Conservation (phyloP, 208 protist species). For the Leishmania lainsoni region DNA sequence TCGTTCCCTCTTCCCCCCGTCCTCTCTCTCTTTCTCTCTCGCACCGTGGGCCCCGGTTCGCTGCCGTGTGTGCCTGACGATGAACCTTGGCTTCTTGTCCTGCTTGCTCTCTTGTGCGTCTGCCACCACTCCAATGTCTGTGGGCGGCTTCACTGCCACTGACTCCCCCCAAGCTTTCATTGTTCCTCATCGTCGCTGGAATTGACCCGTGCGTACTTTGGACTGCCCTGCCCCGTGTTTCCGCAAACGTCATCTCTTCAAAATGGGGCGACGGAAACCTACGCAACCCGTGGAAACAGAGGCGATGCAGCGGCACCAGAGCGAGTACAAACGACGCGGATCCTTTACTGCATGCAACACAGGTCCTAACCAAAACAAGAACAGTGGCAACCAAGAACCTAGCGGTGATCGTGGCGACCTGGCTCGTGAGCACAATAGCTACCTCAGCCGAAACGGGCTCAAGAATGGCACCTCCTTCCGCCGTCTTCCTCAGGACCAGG, state of each 20-base stretch:
- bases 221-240: neutral
- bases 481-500: neutral
- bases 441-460: neutral
- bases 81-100: neutral
- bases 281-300: neutral
- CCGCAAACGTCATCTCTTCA: neutral
- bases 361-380: neutral
- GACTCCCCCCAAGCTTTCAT: neutral
- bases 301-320: neutral
- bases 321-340: neutral
- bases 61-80: neutral
- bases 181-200: constrained; percentile 4
- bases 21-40: too few species aligned
- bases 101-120: neutral
- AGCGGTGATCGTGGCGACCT: neutral
- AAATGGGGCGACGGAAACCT: constrained; percentile 21
- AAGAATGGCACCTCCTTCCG: constrained; percentile 14
- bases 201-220: neutral
- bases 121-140: neutral
- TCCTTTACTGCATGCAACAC: neutral
- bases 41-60: neutral
- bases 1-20: neutral
- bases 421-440: neutral
- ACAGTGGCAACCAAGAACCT: neutral
- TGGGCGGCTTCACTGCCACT: neutral